These are phyloP conservation scores for Chrysanthemum seticuspe DNA, from an alignment of 129 eudicot species.

Conservation along the genomic window DNA sequence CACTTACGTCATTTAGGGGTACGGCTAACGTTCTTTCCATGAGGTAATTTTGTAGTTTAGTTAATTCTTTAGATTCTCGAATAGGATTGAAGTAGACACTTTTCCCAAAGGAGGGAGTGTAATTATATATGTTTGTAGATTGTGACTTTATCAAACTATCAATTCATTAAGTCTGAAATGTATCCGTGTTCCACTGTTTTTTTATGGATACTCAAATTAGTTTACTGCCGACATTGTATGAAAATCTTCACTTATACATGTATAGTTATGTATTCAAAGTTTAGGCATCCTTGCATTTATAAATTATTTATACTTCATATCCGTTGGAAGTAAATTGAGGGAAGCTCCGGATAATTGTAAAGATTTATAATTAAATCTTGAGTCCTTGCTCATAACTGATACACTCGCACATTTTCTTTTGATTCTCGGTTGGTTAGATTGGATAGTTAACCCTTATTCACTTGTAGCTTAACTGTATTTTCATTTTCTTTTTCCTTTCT, in stretches of 20 bases:
- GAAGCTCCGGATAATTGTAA: too few species aligned
- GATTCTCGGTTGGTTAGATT: too few species aligned
- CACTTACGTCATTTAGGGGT: background rate
- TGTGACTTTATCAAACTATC: background rate
- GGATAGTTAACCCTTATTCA: too few species aligned
- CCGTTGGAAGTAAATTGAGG: background rate
- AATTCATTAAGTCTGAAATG: too few species aligned
- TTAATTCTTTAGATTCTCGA: background rate
- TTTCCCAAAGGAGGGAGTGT: background rate
- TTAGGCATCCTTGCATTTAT: slow-evolving; percentile 2
- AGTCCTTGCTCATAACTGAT: background rate
- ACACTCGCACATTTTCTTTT: background rate
- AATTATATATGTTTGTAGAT: background rate
- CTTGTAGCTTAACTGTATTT: too few species aligned
- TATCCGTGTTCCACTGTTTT: background rate
- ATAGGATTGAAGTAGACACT: background rate
- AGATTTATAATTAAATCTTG: too few species aligned
- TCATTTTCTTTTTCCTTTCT: too few species aligned
- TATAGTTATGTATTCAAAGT: background rate
- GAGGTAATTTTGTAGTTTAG: slow-evolving; percentile 12
- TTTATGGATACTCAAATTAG: background rate
- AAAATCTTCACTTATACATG: background rate
- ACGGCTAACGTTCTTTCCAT: background rate
- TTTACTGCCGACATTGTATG: background rate
- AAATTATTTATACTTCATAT: background rate